Evolutionary conservation across 768 basidiomycete species (phyloP).

Genomic region (Agrocybe praecox): DNA sequence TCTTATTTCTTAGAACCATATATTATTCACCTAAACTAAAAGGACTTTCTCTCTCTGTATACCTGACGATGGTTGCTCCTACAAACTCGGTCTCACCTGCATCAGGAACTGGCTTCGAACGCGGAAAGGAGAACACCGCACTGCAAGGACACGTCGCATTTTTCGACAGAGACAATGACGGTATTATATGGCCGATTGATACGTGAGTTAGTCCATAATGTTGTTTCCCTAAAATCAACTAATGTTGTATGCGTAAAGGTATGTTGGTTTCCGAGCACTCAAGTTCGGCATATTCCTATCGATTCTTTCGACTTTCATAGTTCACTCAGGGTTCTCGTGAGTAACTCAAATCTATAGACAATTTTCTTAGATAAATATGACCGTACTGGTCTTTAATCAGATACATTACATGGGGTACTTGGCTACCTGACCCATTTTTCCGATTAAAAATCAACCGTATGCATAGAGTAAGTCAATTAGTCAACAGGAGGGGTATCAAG

Average conservation of each 20-base stretch:
- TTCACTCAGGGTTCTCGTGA: constrained; percentile 44
- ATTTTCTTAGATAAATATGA: not conserved
- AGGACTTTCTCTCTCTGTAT: too few relatives aligned
- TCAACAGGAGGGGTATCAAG: not conserved
- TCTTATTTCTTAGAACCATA: not conserved
- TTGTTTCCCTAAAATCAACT: not conserved
- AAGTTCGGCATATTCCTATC: constrained; percentile 39
- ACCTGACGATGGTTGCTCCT: constrained; percentile 38
- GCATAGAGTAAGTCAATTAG: constrained; percentile 30
- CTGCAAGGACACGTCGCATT: constrained; percentile 46
- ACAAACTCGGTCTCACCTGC: constrained; percentile 28
- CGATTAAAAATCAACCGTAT: constrained; percentile 41
- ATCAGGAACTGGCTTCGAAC: constrained; percentile 30
- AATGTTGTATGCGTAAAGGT: constrained; percentile 25
- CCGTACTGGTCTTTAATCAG: too few relatives aligned
- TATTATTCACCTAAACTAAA: too few relatives aligned
- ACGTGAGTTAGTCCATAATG: constrained; percentile 33
- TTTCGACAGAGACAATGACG: constrained; percentile 47
- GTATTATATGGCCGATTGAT: constrained; percentile 47
- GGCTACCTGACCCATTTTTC: constrained; percentile 46
- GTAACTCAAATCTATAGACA: constrained; percentile 11
- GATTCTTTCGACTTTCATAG: constrained; percentile 35
- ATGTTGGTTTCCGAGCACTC: constrained; percentile 36
- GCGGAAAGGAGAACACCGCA: constrained; percentile 33
- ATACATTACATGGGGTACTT: constrained; percentile 34